Base-by-base conservation (phyloP, 1,284 basidiomycete genomes). In the Cryptococcus hybrid region DNA sequence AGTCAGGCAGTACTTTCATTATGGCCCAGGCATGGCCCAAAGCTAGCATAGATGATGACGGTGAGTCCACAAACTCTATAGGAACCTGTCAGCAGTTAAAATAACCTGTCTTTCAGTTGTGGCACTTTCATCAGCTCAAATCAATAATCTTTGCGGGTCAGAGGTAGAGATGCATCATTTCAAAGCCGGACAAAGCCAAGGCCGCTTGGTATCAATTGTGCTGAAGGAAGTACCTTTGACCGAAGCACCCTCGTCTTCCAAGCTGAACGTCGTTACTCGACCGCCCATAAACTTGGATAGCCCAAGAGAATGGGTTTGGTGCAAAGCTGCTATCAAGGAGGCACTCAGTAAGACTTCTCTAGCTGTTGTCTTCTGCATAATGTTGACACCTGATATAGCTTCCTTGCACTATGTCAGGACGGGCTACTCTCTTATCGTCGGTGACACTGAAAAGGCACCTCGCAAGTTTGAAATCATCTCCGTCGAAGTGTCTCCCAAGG, bases 331-430 rank as follows among this genome's bases (percentile, higher is more conserved):
- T n/a, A 63, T 77, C 39, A 80, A 80, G 58, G 79, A 81, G 63
- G 60, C 68, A 0, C 63, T 81, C 0, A 51, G 75, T 78, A 61
- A 67, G 69, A 66, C 35, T 35, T 34, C 7, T 53, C 38, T 51
- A 49, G 40, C 24, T 24, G 51, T 42, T 40, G 51, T 18, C 0
- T 30, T 30, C 34, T 34, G 11, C 9, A 11, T 12, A 30, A 15
- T 9, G 13, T 24, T 52, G 35, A 46, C 15, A 37, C 15, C 37
- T 8, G 2, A 11, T 51, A 13, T 62, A 90, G 89, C 89, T 43
- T 87, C 89, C 66, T 78, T 88, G 18, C 88, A 86, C 70, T 89
- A 87, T 69, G 74, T 92, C 57, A 84, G 85, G 7, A 70, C 79
- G 13, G 81, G 81, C 3, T 88, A 88, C 71, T 79, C 82, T 3